These are phyloP conservation scores for Kodamaea hsintzibuensis DNA, from an alignment of 805 yeast genomes.

Conservation along the genomic window DNA sequence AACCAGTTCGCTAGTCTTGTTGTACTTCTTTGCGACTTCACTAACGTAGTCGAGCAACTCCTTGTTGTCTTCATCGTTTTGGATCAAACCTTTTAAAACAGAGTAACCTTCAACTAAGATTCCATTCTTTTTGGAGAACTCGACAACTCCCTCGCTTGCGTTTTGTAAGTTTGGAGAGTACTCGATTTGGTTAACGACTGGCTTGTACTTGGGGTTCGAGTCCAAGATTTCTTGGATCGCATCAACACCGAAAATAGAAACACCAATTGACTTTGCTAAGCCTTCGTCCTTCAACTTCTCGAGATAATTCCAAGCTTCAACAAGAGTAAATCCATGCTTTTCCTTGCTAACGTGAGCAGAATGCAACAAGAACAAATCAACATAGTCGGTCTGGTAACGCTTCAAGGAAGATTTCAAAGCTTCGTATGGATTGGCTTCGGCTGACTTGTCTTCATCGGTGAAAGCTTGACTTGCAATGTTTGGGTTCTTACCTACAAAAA, in stretches of 20 bases:
- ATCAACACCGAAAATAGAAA: constrained; percentile 14
- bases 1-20: constrained; percentile 63
- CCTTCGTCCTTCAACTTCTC: constrained; percentile 19
- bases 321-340: constrained; percentile 14
- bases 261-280: constrained; percentile 21
- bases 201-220: constrained; percentile 22
- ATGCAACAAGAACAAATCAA: constrained; percentile 63
- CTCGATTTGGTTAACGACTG: constrained; percentile 64
- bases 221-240: constrained; percentile 13
- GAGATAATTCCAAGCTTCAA: constrained; percentile 18
- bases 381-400: constrained; percentile 48
- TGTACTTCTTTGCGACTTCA: constrained; percentile 54
- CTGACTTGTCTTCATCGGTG: constrained; percentile 6
- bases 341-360: constrained; percentile 48
- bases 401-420: constrained; percentile 45
- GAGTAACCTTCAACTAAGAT: constrained; percentile 65
- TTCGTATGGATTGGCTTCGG: constrained; percentile 42
- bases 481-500: constrained; percentile 24
- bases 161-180: constrained; percentile 65
- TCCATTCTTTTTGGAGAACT: constrained; percentile 48
- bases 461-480: constrained; percentile 18
- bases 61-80: constrained; percentile 58
- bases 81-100: constrained; percentile 84
- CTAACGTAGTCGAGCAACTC: constrained; percentile 54
- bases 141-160: constrained; percentile 58